phyloP scores from a whole-genome alignment of 2,329 filamentous ascomycete genomes.

The Daldinia sp. region DNA sequence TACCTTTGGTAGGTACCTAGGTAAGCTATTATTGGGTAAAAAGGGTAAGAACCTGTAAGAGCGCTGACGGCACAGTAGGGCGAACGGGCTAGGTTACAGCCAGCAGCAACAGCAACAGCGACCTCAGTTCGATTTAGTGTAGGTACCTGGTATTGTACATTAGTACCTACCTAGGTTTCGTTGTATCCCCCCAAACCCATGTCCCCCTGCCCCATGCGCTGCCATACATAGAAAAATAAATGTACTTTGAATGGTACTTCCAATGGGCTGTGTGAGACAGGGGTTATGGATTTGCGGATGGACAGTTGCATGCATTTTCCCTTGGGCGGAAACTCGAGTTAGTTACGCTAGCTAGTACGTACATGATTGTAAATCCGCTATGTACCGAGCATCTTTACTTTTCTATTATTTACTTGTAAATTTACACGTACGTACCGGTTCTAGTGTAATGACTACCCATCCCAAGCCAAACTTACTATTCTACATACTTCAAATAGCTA shows the following conservation, averaged over 20 bases:
- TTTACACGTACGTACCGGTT: too few species aligned
- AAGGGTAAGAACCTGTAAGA: not conserved
- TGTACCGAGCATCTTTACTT: not conserved
- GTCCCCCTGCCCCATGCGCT: not conserved
- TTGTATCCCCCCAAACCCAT: not conserved
- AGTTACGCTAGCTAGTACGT: not conserved
- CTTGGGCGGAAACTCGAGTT: conserved; percentile 39
- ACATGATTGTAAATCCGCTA: not conserved
- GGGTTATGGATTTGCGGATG: conserved; percentile 46
- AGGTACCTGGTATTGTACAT: not conserved
- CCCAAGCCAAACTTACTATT: conserved; percentile 1
- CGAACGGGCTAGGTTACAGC: conserved; percentile 6
- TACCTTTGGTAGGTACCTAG: not conserved
- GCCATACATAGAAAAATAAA: conserved; percentile 11
- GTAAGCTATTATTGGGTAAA: conserved; percentile 11
- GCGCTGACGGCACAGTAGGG: conserved; percentile 16
- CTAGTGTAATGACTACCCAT: not conserved
- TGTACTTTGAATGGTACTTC: conserved; percentile 18
- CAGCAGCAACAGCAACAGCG: not conserved
- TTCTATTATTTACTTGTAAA: not conserved
- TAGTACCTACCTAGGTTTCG: not conserved
- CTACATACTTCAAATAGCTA: not conserved
- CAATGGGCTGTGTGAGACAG: conserved; percentile 41
- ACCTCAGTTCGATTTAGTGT: too few species aligned
- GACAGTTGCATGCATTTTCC: conserved; percentile 46